These are phyloP conservation scores for Aspergillus amoenus DNA, from an alignment of 2,329 filamentous ascomycete species.

Conservation along the genomic window DNA sequence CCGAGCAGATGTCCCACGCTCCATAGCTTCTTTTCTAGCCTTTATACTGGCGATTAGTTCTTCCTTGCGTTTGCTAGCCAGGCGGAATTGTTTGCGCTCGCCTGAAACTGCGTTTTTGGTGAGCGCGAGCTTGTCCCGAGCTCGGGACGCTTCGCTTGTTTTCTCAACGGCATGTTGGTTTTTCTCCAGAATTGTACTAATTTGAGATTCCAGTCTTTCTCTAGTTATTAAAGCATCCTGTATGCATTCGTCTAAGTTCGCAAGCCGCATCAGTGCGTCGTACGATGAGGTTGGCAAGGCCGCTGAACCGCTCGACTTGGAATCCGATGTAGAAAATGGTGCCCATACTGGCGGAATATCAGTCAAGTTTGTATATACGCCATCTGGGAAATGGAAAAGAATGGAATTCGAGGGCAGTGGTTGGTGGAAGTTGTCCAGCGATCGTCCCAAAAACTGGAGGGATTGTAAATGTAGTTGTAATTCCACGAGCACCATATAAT, in stretches of 20 bases:
- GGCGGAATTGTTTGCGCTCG: conserved; percentile 66
- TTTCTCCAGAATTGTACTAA: conserved; percentile 55
- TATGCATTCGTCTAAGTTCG: conserved; percentile 85
- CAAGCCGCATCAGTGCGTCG: conserved; percentile 81
- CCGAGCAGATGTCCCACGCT: conserved; percentile 60
- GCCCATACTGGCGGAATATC: conserved; percentile 58
- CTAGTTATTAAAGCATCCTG: conserved; percentile 82
- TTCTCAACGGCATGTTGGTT: conserved; percentile 34
- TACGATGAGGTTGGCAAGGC: conserved; percentile 74
- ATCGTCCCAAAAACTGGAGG: conserved; percentile 75
- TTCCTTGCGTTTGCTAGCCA: conserved; percentile 61
- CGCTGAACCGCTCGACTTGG: conserved; percentile 46
- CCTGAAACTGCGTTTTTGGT: conserved; percentile 55
- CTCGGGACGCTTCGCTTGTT: conserved; percentile 36
- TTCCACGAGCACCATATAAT: conserved; percentile 68
- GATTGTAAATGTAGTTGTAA: conserved; percentile 68
- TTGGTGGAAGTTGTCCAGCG: conserved; percentile 63
- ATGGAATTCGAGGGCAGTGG: conserved; percentile 79
- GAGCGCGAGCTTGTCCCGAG: conserved; percentile 40
- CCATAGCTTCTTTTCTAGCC: conserved; percentile 67
- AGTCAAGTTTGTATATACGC: conserved; percentile 73
- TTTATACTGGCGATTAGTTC: conserved; percentile 67
- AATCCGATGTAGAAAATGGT: conserved; percentile 20
- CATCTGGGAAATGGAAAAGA: conserved; percentile 81
- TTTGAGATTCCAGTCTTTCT: conserved; percentile 72